Percentiles rank a stretch among this genome's conserved stretches.
phyloP scores from a whole-genome alignment of 768 basidiomycete genomes.

The Clitopilus hobsonii region DNA sequence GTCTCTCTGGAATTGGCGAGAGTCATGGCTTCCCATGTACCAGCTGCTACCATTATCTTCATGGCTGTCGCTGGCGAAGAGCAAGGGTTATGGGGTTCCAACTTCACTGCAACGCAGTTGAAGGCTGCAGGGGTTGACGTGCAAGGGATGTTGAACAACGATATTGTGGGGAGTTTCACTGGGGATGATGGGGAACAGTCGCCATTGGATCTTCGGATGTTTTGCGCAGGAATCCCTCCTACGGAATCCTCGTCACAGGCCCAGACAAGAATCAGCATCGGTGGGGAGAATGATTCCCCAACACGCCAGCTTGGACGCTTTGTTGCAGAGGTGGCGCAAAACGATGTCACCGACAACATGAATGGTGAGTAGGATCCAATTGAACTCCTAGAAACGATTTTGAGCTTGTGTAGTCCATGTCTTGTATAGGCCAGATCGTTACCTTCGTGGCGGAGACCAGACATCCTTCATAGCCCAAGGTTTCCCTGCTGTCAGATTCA shows the following conservation, averaged over 20 bases:
- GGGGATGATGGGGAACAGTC: constrained; percentile 42
- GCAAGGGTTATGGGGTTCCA: constrained; percentile 45
- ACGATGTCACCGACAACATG: constrained; percentile 41
- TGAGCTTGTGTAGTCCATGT: constrained; percentile 33
- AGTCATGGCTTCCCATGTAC: constrained; percentile 41
- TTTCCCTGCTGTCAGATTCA: constrained; percentile 52
- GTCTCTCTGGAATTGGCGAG: constrained; percentile 50
- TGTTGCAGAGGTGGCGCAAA: constrained; percentile 45
- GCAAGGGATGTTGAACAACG: constrained; percentile 55
- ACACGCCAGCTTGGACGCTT: constrained; percentile 48
- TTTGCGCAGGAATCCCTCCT: constrained; percentile 44
- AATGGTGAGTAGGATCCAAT: constrained; percentile 31
- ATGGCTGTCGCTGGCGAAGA: constrained; percentile 49
- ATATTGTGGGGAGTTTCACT: constrained; percentile 50
- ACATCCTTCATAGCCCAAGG: constrained; percentile 43
- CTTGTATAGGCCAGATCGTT: constrained; percentile 49
- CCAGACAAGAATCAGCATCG: constrained; percentile 30
- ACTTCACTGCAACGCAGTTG: constrained; percentile 40
- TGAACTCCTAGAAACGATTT: not conserved
- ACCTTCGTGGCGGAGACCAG: constrained; percentile 54
- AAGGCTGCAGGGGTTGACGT: constrained; percentile 40
- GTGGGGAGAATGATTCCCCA: constrained; percentile 52
- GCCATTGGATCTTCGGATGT: constrained; percentile 47
- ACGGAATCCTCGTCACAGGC: constrained; percentile 34
- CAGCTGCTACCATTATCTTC: constrained; percentile 48